Base-by-base conservation (phyloP, 495 filamentous ascomycete species). In the Trichoderma orchidacearum region DNA sequence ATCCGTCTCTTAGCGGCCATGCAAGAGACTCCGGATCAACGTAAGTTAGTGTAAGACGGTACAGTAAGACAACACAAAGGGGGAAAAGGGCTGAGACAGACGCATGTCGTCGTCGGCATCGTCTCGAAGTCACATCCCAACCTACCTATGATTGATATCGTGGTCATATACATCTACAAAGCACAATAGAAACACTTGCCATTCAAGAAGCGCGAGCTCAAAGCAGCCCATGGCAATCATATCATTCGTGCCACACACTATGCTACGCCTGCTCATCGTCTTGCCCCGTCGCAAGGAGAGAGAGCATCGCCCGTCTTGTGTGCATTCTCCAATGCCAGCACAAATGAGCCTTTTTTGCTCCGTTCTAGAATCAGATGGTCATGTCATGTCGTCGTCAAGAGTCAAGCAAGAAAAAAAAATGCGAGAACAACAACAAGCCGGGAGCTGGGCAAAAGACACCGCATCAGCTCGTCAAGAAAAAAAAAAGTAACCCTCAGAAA, bases 301-400 rank as follows among this genome's bases (percentile, higher is more conserved):
- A 17, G 36, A 41, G 15, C 15, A 5, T n/a, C 36, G 21, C 21
- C 15, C 13, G 17, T 4, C 8, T 23, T 48, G 8, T 21, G 13
- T n/a, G 5, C 27, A 6, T 11, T 23, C 41, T 48, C 27, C 18
- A 48, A 48, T 25, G 41, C 41, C 41, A 48, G 18, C 41, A 17
- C 41, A 48, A 27, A 21, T 41, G 21, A 41, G 36, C 36, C 41
- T 15, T 48, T 35, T 8, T 23, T n/a, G 51, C 51, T 53, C 28
- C 28, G 51, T 28, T 53, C 30, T 53, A 21, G 28, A 53, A 53
- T 34, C 53, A 55, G 29, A 55, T 55, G 23, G 15, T 34, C 53
- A 55, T 34, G 31, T 55, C 53, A 55, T 55, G 31, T 55, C 53
- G 53, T 55, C 53, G 53, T 55, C 27, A 55, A 34, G 53, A 34